Evolutionary conservation across 352 stramenopile species (phyloP).

Genomic region (Elongisporangium senticosum): DNA sequence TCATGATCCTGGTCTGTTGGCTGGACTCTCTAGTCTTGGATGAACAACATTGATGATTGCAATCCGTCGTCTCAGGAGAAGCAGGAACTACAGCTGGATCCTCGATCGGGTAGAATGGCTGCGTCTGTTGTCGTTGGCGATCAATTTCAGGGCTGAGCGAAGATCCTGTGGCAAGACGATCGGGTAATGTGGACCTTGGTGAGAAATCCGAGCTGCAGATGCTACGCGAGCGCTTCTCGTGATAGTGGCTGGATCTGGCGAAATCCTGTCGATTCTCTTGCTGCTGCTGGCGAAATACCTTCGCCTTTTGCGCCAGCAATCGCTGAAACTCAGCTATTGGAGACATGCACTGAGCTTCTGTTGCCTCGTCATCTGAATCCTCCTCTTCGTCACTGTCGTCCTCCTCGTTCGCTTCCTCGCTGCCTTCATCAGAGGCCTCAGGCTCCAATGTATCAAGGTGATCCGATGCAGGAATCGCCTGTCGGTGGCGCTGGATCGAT

Average conservation of each 20-base stretch:
- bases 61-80: not conserved
- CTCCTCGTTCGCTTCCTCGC: not conserved
- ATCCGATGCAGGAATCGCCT: conserved; percentile 1
- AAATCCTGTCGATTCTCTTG: not conserved
- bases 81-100: not conserved
- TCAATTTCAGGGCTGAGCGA: not conserved
- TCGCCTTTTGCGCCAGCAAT: not conserved
- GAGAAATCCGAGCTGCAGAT: not conserved
- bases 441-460: not conserved
- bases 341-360: not conserved
- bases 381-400: not conserved
- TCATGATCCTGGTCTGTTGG: not conserved
- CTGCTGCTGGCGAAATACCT: not conserved
- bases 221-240: not conserved
- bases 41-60: not conserved
- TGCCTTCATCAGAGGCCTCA: not conserved
- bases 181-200: not conserved
- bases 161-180: not conserved
- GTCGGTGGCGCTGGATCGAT: conserved; percentile 43
- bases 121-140: not conserved
- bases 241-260: not conserved
- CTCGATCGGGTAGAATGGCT: not conserved
- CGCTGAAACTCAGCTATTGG: conserved; percentile 4
- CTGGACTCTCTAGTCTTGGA: not conserved
- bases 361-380: not conserved